Percentiles rank a stretch among this genome's conserved stretches.
Evolutionary conservation across 2,329 filamentous ascomycete species (phyloP).

Genomic region (Beauveria sp.): DNA sequence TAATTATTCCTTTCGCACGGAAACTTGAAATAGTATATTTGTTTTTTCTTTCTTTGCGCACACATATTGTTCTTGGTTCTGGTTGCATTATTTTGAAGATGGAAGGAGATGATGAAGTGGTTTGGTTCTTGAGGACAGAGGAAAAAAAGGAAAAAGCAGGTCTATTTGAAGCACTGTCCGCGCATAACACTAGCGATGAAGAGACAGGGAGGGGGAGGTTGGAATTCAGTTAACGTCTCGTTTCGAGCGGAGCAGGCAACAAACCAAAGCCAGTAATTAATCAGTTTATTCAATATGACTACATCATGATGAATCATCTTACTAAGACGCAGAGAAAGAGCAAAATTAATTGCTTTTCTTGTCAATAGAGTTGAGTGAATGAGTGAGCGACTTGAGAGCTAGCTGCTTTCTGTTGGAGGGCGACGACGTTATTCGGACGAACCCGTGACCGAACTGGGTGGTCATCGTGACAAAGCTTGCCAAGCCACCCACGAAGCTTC

Average conservation of each 20-base stretch:
- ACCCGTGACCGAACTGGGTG: too few species aligned
- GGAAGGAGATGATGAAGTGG: too few species aligned
- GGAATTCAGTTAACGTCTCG: background rate
- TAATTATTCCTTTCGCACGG: background rate
- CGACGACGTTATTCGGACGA: too few species aligned
- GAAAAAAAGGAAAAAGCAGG: too few species aligned
- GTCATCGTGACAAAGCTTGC: too few species aligned
- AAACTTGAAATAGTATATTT: background rate
- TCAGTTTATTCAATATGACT: background rate
- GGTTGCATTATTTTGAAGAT: background rate
- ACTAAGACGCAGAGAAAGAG: background rate
- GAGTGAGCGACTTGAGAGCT: too few species aligned
- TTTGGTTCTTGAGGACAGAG: too few species aligned
- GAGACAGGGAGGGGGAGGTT: background rate
- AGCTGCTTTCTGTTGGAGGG: too few species aligned
- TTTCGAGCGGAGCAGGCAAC: background rate
- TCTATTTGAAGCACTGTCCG: too few species aligned
- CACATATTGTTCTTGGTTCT: background rate
- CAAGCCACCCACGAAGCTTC: background rate
- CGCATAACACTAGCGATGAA: too few species aligned
- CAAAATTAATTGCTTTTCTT: background rate
- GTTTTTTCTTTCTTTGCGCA: background rate
- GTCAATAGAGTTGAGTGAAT: background rate
- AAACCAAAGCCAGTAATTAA: background rate
- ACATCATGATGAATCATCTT: background rate